Base-by-base conservation (phyloP, 768 basidiomycete species). In the Sporobolomyces phaffii region DNA sequence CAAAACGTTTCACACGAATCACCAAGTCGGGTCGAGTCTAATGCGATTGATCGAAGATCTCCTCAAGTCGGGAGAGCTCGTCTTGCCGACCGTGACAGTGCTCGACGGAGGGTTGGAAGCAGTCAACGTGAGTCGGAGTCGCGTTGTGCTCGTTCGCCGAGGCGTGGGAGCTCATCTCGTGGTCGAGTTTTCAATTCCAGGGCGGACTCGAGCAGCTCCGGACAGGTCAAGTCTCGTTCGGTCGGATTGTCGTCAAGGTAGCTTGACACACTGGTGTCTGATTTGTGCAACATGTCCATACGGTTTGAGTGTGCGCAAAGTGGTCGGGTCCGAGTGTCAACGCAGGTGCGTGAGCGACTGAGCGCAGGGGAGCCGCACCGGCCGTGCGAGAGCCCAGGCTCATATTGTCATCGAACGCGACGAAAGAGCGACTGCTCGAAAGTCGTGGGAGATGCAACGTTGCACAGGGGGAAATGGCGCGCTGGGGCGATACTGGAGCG, bases 21-120 rank as follows among this genome's bases (percentile, higher is more conserved):
- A 40, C n/a, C 40, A 34, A 34, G 52, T 63, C 62, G 62, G 62
- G 11, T 10, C n/a, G 4, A 52, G 43, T 3, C 22, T 63, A 20
- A 63, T 63, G 62, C 18, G 34, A 17, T 43, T 63, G n/a, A 38
- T 63, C 33, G 62, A 63, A 20, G 52, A 47, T 13, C 24, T 63
- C 14, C 29, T 63, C 18, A 41, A 6, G 9, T 33, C 41, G 43
- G 22, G 38, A 31, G 62, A 63, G 44, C 52, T 63, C 24, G 62
- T 78, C 38, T 75, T 78, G 31, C 78, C 78, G 26, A 70, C 69
- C 20, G 73, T 75, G 26, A 70, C 72, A 28, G 77, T 78, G 47
- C 73, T 78, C 65, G 74, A 74, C 40, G 76, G 76, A 24, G 78
- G 77, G 24, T 74, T 78, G 34, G 63, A 65, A 50, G 69, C 71